Percentiles rank a stretch among this genome's conserved stretches.
Evolutionary conservation across 345 rosid species (phyloP).

Genomic region (Eucalyptus pauciflora): DNA sequence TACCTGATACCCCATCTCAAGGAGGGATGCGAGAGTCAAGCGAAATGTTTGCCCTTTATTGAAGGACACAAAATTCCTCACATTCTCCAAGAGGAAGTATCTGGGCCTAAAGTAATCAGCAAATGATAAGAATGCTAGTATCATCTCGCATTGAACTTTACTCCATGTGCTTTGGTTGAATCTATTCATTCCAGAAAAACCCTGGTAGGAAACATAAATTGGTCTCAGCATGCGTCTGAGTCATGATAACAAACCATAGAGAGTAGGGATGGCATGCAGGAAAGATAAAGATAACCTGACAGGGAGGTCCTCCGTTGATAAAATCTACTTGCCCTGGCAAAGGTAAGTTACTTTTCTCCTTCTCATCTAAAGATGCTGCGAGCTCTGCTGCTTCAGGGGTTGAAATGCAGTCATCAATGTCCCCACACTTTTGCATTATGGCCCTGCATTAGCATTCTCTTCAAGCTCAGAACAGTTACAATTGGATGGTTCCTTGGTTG

Average conservation of each 20-base stretch:
- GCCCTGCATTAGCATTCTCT: conserved; percentile 32
- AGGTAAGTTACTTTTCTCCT: conserved; percentile 24
- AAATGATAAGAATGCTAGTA: conserved; percentile 41
- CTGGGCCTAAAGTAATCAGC: conserved; percentile 89
- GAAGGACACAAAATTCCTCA: conserved; percentile 72
- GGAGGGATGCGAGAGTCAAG: conserved; percentile 61
- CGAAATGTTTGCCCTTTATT: conserved; percentile 82
- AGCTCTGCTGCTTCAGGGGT: conserved; percentile 59
- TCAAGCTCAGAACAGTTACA: neutral
- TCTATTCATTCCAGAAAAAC: conserved; percentile 86
- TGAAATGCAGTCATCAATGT: conserved; percentile 68
- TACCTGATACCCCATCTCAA: conserved; percentile 53
- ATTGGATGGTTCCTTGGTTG: neutral
- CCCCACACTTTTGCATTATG: conserved; percentile 69
- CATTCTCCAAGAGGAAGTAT: conserved; percentile 86
- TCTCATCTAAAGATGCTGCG: conserved; percentile 23
- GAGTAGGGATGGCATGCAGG: neutral
- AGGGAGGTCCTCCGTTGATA: conserved; percentile 95
- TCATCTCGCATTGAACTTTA: conserved; percentile 68
- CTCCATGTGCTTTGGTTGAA: conserved; percentile 71
- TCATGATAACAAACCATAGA: neutral
- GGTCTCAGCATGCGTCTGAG: neutral
- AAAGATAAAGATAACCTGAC: conserved; percentile 39
- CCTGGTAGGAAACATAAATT: conserved; percentile 39
- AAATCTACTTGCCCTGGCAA: conserved; percentile 75